phyloP scores from a whole-genome alignment of 257 asterid genomes.

The Ajuga chamaepitys region DNA sequence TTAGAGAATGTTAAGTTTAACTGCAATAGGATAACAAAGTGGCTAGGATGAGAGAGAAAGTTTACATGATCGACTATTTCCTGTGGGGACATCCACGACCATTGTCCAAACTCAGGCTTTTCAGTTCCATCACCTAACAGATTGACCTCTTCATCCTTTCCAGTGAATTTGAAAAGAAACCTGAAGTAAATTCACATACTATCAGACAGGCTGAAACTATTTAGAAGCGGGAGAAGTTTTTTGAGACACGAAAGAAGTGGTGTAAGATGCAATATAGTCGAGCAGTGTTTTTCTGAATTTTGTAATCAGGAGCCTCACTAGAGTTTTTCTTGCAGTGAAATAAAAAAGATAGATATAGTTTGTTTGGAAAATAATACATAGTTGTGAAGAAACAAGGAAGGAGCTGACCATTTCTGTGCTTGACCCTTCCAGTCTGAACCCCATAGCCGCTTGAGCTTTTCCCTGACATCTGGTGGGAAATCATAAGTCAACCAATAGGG shows the following conservation, averaged over 20 bases:
- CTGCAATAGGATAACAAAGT: background rate
- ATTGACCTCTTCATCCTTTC: conserved; percentile 83
- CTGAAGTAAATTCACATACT: conserved; percentile 21
- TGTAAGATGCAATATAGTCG: too few relatives aligned
- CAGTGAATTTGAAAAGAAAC: conserved; percentile 79
- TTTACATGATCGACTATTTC: conserved; percentile 60
- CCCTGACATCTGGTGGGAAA: conserved; percentile 86
- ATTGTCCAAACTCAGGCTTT: conserved; percentile 90
- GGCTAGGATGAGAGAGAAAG: conserved; percentile 1
- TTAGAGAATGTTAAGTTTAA: background rate
- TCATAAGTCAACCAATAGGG: conserved; percentile 92
- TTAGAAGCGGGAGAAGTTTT: background rate
- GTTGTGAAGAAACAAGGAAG: conserved; percentile 12
- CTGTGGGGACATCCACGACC: conserved; percentile 90
- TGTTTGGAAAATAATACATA: background rate
- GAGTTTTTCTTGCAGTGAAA: background rate
- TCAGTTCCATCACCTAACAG: conserved; percentile 93
- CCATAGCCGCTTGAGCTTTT: conserved; percentile 73
- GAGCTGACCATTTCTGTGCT: conserved; percentile 86
- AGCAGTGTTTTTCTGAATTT: background rate
- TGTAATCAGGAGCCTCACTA: too few relatives aligned
- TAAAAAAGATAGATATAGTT: background rate
- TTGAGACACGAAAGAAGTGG: background rate
- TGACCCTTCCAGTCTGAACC: conserved; percentile 99
- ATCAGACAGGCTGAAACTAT: background rate